Base-by-base conservation (phyloP, 768 basidiomycete genomes). In the Tephrocybe sp. region DNA sequence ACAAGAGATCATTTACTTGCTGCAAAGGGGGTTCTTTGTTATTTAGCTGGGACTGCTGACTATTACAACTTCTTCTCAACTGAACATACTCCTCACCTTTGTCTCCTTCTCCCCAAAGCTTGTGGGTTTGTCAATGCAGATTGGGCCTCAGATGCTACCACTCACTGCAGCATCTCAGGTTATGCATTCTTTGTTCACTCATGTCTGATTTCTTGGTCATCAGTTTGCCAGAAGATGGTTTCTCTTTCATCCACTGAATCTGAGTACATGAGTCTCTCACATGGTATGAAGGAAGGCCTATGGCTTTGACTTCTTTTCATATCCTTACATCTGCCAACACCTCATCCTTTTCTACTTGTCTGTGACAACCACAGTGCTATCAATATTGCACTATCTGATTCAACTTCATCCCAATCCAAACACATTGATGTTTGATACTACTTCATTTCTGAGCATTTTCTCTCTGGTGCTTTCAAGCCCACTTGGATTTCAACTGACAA, bases 41-140 rank as follows among this genome's bases (percentile, higher is more conserved):
- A 76, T 43, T 60, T 76, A 0, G 41, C 58, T 7, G 69, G 67
- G 0, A 68, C 71, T 0, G 16, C 41, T 1, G 55, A 67, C 18
- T 48, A 57, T 8, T 68, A 58, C 37, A 34, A 49, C 2, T 43
- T 51, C n/a, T n/a, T n/a, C n/a, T n/a, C n/a, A n/a, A n/a, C n/a
- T 59, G 0, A 66, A 5, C 12, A 34, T 16, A 34, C 32, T 16
- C 12, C 32, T 34, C 6, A 16, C 32, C 5, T 7, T n/a, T 5
- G 5, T 11, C 6, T 5, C 16, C 5, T 16, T 34, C 16, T 34
- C 16, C 32, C 32, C 12, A 5, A 15, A 7, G 6, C 5, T 15
- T 7, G 15, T 7, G 32, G 8, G 8, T 15, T 34, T 11, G 5
- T 15, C 5, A 16, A 73, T 57, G 59, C 71, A 0, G 71, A 73